Evolutionary conservation across 2,329 filamentous ascomycete genomes (phyloP).

Genomic region (Coniosporium uncinatum): DNA sequence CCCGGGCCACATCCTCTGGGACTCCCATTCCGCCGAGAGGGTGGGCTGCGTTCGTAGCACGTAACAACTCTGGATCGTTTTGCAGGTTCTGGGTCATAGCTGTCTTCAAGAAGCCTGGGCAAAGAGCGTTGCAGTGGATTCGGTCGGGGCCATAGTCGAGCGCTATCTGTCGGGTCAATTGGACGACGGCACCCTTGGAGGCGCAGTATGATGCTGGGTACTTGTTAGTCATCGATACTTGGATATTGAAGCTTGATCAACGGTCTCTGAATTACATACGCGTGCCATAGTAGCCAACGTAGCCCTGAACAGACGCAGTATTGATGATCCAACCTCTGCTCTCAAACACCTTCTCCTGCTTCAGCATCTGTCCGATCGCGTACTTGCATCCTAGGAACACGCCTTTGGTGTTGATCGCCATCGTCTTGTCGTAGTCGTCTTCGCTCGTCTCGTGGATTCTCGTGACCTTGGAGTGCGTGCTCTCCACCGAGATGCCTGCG

Average conservation of each 20-base stretch:
- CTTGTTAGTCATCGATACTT: background rate
- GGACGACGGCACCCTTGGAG: constrained; percentile 39
- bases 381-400: constrained; percentile 33
- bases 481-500: constrained; percentile 25
- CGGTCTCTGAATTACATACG: constrained; percentile 14
- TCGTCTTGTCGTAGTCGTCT: constrained; percentile 24
- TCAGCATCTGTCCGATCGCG: constrained; percentile 25
- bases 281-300: constrained; percentile 20
- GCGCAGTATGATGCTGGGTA: constrained; percentile 13
- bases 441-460: constrained; percentile 22
- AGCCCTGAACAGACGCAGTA: constrained; percentile 24
- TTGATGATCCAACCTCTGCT: constrained; percentile 32
- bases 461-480: constrained; percentile 9
- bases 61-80: constrained; percentile 13
- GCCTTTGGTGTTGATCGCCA: constrained; percentile 27
- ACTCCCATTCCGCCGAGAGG: constrained; percentile 8
- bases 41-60: constrained; percentile 4
- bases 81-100: constrained; percentile 31
- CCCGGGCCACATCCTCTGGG: constrained; percentile 7
- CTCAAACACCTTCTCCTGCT: constrained; percentile 20
- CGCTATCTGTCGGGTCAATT: constrained; percentile 38
- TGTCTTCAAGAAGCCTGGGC: constrained; percentile 30
- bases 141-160: constrained; percentile 33
- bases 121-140: constrained; percentile 34
- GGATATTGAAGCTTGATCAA: background rate